phyloP scores from a whole-genome alignment of 2,329 filamentous ascomycete species.

The Talaromyces sp. region DNA sequence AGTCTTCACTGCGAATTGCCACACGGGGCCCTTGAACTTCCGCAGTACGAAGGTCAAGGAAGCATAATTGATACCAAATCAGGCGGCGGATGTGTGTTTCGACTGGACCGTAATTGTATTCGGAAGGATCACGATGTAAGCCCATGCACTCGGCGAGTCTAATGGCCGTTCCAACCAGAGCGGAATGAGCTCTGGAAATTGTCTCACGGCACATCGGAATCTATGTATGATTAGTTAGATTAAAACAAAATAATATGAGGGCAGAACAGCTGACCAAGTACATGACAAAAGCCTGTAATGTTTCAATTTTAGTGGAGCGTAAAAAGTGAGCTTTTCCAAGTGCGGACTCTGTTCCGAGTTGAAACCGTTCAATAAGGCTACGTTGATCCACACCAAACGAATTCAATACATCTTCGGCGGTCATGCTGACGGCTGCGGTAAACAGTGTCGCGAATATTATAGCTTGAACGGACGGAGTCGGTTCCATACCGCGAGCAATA shows the following conservation, averaged over 20 bases:
- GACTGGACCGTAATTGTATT: slow-evolving; percentile 62
- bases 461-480: slow-evolving; percentile 62
- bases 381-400: slow-evolving; percentile 57
- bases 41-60: slow-evolving; percentile 70
- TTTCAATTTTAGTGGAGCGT: slow-evolving; percentile 68
- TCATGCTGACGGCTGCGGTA: slow-evolving; percentile 64
- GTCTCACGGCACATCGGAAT: slow-evolving; percentile 69
- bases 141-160: slow-evolving; percentile 75
- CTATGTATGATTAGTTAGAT: slow-evolving; percentile 32
- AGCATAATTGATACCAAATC: slow-evolving; percentile 75
- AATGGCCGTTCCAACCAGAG: slow-evolving; percentile 67
- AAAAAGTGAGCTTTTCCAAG: slow-evolving; percentile 68
- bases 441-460: slow-evolving; percentile 68
- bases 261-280: slow-evolving; percentile 55
- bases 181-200: slow-evolving; percentile 69
- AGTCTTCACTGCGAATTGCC: slow-evolving; percentile 69
- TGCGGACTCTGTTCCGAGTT: slow-evolving; percentile 64
- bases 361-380: slow-evolving; percentile 60
- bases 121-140: slow-evolving; percentile 66
- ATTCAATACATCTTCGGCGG: slow-evolving; percentile 49
- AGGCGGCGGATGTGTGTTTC: slow-evolving; percentile 69
- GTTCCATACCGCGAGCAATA: slow-evolving; percentile 58
- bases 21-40: slow-evolving; percentile 71
- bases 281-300: slow-evolving; percentile 72
- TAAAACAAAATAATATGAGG: background rate